These are phyloP conservation scores for Umbilicus rupestris DNA, from an alignment of 164 flowering plant genomes.

Conservation along the genomic window DNA sequence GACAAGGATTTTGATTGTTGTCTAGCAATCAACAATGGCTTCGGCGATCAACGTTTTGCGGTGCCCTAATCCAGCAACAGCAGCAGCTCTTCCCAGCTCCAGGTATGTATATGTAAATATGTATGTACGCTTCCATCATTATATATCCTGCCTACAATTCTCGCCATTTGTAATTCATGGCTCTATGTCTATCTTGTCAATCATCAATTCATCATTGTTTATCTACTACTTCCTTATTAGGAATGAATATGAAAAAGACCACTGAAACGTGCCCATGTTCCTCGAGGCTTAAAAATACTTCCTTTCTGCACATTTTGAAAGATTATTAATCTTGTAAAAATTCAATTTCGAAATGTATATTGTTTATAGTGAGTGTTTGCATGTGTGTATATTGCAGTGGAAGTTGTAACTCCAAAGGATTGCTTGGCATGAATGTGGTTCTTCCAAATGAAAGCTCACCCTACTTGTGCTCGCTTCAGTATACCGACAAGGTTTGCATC, in stretches of 20 bases:
- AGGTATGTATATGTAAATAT: too few relatives aligned
- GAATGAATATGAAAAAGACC: too few relatives aligned
- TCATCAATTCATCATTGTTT: too few relatives aligned
- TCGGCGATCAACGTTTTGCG: not conserved
- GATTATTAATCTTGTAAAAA: not conserved
- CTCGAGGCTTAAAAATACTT: too few relatives aligned
- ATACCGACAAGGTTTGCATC: not conserved
- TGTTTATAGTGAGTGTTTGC: too few relatives aligned
- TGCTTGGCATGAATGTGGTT: not conserved
- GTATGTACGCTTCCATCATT: too few relatives aligned
- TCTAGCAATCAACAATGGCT: not conserved
- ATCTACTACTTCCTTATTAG: not conserved
- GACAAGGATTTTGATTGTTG: not conserved
- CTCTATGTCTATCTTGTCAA: not conserved
- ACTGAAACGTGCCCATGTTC: too few relatives aligned
- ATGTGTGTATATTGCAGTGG: too few relatives aligned
- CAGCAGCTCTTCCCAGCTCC: not conserved
- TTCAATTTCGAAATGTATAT: not conserved
- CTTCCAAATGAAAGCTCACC: not conserved
- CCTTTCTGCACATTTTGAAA: too few relatives aligned
- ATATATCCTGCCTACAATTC: too few relatives aligned
- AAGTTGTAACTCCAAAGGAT: not conserved
- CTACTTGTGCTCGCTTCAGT: not conserved
- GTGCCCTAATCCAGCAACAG: not conserved
- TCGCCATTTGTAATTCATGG: too few relatives aligned